These are phyloP conservation scores for Candida silvatica DNA, from an alignment of 805 yeast genomes.

Conservation along the genomic window DNA sequence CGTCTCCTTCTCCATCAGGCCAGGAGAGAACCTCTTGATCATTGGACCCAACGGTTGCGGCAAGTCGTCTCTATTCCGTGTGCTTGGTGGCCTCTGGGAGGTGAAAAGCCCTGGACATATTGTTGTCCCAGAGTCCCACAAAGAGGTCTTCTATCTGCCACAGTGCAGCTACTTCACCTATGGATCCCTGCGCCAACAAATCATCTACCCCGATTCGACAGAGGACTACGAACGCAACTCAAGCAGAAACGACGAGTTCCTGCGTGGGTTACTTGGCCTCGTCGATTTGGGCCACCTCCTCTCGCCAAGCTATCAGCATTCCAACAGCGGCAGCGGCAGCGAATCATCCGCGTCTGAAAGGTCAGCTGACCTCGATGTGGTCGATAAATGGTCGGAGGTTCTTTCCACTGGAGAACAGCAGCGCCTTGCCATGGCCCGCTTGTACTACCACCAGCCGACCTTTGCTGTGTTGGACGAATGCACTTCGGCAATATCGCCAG, in stretches of 20 bases:
- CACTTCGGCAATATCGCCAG: conserved; percentile 88
- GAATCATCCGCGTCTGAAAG: conserved; percentile 34
- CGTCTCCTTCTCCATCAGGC: conserved; percentile 62
- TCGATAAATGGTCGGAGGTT: conserved; percentile 82
- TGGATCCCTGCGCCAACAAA: conserved; percentile 78
- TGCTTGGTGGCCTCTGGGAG: conserved; percentile 93
- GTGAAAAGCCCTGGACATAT: conserved; percentile 47
- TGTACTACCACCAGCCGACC: conserved; percentile 84
- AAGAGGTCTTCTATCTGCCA: conserved; percentile 79
- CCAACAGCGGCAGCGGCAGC: conserved; percentile 11
- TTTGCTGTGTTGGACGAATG: conserved; percentile 96
- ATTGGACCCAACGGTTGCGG: conserved; percentile 98
- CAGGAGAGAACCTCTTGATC: conserved; percentile 78
- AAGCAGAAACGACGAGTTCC: conserved; percentile 33
- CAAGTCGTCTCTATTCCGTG: conserved; percentile 83
- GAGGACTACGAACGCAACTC: conserved; percentile 33
- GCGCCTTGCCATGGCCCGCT: conserved; percentile 84
- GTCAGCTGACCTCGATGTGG: conserved; percentile 59
- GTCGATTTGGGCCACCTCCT: conserved; percentile 54
- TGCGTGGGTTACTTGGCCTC: conserved; percentile 43
- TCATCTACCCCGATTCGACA: conserved; percentile 76
- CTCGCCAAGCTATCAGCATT: conserved; percentile 20
- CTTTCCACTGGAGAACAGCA: conserved; percentile 90
- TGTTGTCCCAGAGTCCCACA: conserved; percentile 54
- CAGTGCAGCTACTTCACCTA: conserved; percentile 83